phyloP scores from a whole-genome alignment of 169 alveolate genomes.

The Eimeria tenella region DNA sequence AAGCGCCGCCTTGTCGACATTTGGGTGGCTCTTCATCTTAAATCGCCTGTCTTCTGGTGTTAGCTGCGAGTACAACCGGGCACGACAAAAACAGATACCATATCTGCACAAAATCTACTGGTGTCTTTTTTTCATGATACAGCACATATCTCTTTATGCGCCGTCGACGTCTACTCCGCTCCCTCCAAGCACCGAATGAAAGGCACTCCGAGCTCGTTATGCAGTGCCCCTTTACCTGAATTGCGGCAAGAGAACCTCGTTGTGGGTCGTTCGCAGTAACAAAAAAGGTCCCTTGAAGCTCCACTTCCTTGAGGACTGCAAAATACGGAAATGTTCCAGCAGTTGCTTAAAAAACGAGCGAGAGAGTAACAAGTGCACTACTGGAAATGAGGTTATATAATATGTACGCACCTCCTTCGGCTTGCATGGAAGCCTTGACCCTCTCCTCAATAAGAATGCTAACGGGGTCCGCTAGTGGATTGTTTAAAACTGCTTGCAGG shows the following conservation, averaged over 20 bases:
- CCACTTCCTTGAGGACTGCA: conserved; percentile 74
- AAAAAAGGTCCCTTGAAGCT: conserved; percentile 74
- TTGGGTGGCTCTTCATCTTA: conserved; percentile 82
- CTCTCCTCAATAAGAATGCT: conserved; percentile 69
- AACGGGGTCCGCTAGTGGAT: conserved; percentile 79
- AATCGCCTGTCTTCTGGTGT: conserved; percentile 81
- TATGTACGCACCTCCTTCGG: conserved; percentile 77
- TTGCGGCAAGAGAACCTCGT: conserved; percentile 81
- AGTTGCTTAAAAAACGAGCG: not conserved
- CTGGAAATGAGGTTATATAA: not conserved
- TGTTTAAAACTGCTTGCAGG: conserved; percentile 7
- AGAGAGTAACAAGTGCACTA: not conserved
- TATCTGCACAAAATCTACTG: not conserved
- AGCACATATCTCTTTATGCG: not conserved
- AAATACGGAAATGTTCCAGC: not conserved
- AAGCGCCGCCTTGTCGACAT: conserved; percentile 80
- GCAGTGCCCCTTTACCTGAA: conserved; percentile 64
- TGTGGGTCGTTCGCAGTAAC: conserved; percentile 81
- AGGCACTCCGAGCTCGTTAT: no score
- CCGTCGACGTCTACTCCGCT: not conserved
- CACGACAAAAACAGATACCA: no score
- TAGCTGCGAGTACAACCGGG: conserved; percentile 20
- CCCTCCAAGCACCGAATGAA: no score
- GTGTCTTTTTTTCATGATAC: not conserved
- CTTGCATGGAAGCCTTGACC: conserved; percentile 67